A percentile compares a stretch with the other conserved stretches of the same genome.
These are phyloP conservation scores for Pythium volutum DNA, from an alignment of 352 stramenopile genomes.

Conservation along the genomic window DNA sequence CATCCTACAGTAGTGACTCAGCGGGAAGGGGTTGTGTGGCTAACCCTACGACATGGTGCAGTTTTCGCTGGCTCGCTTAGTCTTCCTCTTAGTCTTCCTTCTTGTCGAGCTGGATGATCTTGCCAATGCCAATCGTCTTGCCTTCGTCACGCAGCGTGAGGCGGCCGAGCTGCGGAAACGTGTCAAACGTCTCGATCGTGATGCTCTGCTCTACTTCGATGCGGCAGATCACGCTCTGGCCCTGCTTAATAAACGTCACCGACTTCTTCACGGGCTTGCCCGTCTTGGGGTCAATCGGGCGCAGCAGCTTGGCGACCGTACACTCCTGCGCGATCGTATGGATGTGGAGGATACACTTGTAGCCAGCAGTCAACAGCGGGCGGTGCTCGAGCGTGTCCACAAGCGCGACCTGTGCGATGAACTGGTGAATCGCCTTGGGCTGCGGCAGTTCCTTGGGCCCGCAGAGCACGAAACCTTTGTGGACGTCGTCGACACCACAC, in stretches of 20 bases:
- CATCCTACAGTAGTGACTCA: too few relatives aligned
- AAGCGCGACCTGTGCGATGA: conserved; percentile 93
- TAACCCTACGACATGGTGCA: too few relatives aligned
- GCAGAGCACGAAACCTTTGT: conserved; percentile 95
- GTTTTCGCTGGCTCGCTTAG: too few relatives aligned
- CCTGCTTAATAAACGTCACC: conserved; percentile 95
- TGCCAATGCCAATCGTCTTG: conserved; percentile 99
- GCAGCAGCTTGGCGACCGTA: conserved; percentile 91
- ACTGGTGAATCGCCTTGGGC: conserved; percentile 68
- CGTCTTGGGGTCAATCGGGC: conserved; percentile 87
- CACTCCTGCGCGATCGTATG: conserved; percentile 97
- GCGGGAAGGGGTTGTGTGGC: too few relatives aligned
- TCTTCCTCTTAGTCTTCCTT: conserved; percentile 33
- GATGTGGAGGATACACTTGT: conserved; percentile 97
- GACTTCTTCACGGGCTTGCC: conserved; percentile 90
- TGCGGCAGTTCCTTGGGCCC: conserved; percentile 40
- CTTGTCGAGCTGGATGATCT: conserved; percentile 93
- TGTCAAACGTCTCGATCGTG: conserved; percentile 94
- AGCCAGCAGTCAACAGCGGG: conserved; percentile 95
- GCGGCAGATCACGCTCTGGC: conserved; percentile 92
- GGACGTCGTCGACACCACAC: conserved; percentile 79
- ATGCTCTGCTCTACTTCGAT: conserved; percentile 93
- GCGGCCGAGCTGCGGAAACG: conserved; percentile 94
- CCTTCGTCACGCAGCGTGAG: conserved; percentile 98
- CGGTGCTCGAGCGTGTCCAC: conserved; percentile 97